Conservation (phyloP, 176 grass and related monocot genomes). For the Avena sativa region DNA sequence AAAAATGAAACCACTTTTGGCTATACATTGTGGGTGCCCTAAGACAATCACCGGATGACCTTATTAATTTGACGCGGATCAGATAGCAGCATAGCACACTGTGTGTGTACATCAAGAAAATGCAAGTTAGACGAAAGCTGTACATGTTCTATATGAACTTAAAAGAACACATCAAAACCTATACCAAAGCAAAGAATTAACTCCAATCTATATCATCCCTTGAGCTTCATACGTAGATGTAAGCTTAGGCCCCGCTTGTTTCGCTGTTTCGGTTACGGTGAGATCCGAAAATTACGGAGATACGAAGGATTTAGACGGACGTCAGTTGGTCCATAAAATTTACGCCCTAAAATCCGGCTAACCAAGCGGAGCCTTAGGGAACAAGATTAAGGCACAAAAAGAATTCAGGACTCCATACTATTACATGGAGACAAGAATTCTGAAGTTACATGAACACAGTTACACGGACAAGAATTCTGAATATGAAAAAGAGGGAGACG, state of each 20-base stretch:
- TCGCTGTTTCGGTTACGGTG: no score
- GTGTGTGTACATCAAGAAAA: conserved; percentile 15
- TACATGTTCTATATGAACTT: conserved; percentile 1
- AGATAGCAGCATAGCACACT: not conserved
- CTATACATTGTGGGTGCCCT: no score
- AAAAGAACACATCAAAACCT: not conserved
- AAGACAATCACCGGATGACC: conserved; percentile 9
- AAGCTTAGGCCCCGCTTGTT: no score
- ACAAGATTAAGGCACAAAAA: not conserved
- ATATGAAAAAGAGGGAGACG: conserved; percentile 3
- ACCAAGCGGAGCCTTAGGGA: not conserved
- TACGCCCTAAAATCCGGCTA: no score
- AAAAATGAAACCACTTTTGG: no score
- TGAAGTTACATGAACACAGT: not conserved
- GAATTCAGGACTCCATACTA: not conserved
- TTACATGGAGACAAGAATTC: no score
- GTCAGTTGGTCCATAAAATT: no score
- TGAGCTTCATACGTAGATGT: not conserved
- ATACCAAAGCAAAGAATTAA: not conserved
- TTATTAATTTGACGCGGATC: conserved; percentile 13
- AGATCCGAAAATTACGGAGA: no score
- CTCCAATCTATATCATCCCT: not conserved
- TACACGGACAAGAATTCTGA: not conserved
- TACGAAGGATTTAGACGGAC: no score
- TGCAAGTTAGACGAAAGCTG: not conserved